Evolutionary conservation across 768 basidiomycete species (phyloP).

Genomic region (Amanita polypyramis): DNA sequence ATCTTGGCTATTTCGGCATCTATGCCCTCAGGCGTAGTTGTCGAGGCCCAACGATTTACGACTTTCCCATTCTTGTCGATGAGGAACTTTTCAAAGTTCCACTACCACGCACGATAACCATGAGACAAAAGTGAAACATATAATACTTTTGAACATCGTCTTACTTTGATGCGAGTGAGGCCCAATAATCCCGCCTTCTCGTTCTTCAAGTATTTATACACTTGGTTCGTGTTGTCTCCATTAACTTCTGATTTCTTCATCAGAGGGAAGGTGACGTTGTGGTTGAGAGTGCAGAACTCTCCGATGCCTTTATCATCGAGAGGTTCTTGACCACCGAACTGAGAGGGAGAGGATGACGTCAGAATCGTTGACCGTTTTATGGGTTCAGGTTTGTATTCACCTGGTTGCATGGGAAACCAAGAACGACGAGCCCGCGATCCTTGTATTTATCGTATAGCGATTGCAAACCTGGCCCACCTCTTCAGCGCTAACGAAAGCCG

Average conservation of each 20-base stretch:
- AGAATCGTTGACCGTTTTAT: background rate
- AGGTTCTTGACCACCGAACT: slow-evolving; percentile 86
- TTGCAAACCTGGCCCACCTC: slow-evolving; percentile 50
- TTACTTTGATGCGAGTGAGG: slow-evolving; percentile 63
- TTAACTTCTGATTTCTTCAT: slow-evolving; percentile 95
- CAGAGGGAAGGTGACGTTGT: slow-evolving; percentile 84
- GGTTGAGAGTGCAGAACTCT: slow-evolving; percentile 69
- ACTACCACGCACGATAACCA: slow-evolving; percentile 28
- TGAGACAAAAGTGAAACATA: slow-evolving; percentile 1
- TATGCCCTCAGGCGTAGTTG: slow-evolving; percentile 57
- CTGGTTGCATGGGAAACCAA: slow-evolving; percentile 92
- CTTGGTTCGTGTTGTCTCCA: slow-evolving; percentile 73
- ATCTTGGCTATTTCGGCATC: slow-evolving; percentile 56
- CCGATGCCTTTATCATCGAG: slow-evolving; percentile 67
- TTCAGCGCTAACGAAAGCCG: background rate
- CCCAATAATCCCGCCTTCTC: slow-evolving; percentile 69
- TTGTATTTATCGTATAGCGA: slow-evolving; percentile 73
- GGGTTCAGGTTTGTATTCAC: slow-evolving; percentile 21
- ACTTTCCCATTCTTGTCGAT: slow-evolving; percentile 71
- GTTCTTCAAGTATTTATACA: slow-evolving; percentile 78
- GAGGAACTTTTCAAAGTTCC: slow-evolving; percentile 91
- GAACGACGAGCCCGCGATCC: slow-evolving; percentile 60
- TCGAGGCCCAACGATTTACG: slow-evolving; percentile 67
- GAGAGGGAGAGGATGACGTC: background rate
- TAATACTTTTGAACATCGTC: slow-evolving; percentile 10